Conservation (phyloP, 2,329 filamentous ascomycete genomes). For the Verticillium klebahnii region DNA sequence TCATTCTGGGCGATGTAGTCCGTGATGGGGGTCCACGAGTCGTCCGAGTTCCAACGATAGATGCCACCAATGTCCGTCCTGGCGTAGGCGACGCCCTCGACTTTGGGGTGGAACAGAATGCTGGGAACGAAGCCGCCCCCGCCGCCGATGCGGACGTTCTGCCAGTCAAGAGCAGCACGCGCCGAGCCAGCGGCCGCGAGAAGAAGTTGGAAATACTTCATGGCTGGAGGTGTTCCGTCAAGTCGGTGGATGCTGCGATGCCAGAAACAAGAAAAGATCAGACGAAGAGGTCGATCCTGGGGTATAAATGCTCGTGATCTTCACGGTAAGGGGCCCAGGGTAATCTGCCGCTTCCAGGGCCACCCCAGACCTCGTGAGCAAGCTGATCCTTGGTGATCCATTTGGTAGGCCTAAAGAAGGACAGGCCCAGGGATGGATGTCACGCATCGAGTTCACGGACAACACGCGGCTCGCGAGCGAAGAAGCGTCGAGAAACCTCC, state of each 20-base stretch:
- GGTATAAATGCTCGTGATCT: background rate
- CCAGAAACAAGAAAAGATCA: background rate
- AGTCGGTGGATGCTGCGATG: background rate
- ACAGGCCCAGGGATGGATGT: background rate
- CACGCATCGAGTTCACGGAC: background rate
- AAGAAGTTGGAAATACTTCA: conserved; percentile 9
- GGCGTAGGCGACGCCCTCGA: conserved; percentile 48
- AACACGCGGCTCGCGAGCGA: background rate
- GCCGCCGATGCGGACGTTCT: conserved; percentile 48
- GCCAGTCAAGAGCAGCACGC: conserved; percentile 34
- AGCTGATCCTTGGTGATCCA: background rate
- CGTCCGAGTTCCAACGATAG: conserved; percentile 50
- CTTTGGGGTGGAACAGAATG: conserved; percentile 50
- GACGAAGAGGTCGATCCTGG: background rate
- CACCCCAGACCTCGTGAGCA: background rate
- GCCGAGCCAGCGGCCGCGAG: conserved; percentile 15
- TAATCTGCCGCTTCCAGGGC: background rate
- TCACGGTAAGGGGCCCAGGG: background rate
- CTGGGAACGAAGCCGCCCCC: conserved; percentile 55
- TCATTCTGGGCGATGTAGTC: conserved; percentile 38
- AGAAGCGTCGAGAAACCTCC: background rate
- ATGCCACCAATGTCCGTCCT: conserved; percentile 54
- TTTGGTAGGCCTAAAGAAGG: conserved; percentile 20
- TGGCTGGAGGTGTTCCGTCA: background rate
- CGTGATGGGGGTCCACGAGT: conserved; percentile 49